Percentiles rank a stretch among this genome's conserved stretches.
phyloP scores from a whole-genome alignment of 805 yeast genomes.

The Candida easanensis region DNA sequence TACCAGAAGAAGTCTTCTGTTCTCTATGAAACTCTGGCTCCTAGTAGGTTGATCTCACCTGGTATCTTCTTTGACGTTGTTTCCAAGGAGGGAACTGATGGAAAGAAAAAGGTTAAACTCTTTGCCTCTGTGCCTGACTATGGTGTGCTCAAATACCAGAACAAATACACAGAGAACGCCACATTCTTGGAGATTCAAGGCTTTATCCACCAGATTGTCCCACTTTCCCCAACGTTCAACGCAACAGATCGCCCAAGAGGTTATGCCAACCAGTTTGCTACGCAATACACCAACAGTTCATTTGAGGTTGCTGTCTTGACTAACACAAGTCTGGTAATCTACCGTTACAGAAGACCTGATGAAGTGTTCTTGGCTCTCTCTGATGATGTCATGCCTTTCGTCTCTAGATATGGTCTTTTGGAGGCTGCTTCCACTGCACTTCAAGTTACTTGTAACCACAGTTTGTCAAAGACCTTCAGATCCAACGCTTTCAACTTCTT shows the following conservation, averaged over 20 bases:
- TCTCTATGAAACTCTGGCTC: slow-evolving; percentile 53
- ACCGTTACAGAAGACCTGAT: slow-evolving; percentile 77
- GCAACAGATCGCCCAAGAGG: slow-evolving; percentile 78
- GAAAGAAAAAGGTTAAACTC: slow-evolving; percentile 40
- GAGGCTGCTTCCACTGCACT: slow-evolving; percentile 91
- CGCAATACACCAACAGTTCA: slow-evolving; percentile 70
- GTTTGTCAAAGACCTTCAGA: slow-evolving; percentile 50
- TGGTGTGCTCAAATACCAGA: slow-evolving; percentile 73
- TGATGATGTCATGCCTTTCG: slow-evolving; percentile 68
- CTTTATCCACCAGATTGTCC: slow-evolving; percentile 68
- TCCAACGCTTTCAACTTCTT: slow-evolving; percentile 42
- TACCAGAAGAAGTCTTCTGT: slow-evolving; percentile 55
- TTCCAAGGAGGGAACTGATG: slow-evolving; percentile 21
- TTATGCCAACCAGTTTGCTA: slow-evolving; percentile 80
- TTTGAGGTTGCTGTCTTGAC: slow-evolving; percentile 82
- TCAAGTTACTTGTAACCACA: slow-evolving; percentile 75
- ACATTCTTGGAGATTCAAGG: slow-evolving; percentile 64
- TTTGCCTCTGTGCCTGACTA: slow-evolving; percentile 83
- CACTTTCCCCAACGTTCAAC: slow-evolving; percentile 64
- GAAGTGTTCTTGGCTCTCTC: slow-evolving; percentile 67
- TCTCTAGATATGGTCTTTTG: slow-evolving; percentile 76
- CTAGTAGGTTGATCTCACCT: slow-evolving; percentile 69
- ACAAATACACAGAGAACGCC: slow-evolving; percentile 75
- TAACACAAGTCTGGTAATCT: slow-evolving; percentile 70
- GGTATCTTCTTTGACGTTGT: slow-evolving; percentile 80